Percentiles rank a stretch among this genome's conserved stretches.
phyloP scores from a whole-genome alignment of 139 green algal genomes.

The Tetradesmus lagerheimii region DNA sequence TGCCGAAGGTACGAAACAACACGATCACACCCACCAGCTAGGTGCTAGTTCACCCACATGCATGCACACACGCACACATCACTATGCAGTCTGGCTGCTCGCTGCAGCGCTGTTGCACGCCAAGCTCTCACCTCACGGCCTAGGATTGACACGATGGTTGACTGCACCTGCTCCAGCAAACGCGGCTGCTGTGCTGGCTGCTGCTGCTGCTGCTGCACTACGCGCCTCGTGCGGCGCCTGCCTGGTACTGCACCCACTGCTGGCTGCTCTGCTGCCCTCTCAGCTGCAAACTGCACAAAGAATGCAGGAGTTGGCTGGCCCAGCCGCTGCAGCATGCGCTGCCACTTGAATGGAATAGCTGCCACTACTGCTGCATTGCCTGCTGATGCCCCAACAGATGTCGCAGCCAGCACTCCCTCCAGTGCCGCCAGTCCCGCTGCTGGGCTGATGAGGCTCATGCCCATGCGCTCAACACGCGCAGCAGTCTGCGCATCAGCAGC shows the following conservation, averaged over 20 bases:
- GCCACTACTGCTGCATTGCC: constrained; percentile 25
- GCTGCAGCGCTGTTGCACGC: too few relatives aligned
- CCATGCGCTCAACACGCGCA: constrained; percentile 65
- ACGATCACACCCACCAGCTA: too few relatives aligned
- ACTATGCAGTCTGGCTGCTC: too few relatives aligned
- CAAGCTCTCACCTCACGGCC: constrained; percentile 33
- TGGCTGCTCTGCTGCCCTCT: neutral
- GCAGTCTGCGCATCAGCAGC: constrained; percentile 54
- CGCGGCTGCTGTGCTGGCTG: constrained; percentile 39
- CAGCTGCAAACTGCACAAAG: neutral
- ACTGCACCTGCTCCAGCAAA: constrained; percentile 32
- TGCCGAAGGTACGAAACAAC: too few relatives aligned
- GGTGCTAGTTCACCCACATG: too few relatives aligned
- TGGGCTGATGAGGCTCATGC: constrained; percentile 68
- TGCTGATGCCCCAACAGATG: neutral
- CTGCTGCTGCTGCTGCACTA: neutral
- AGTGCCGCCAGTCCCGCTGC: constrained; percentile 62
- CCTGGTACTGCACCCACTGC: neutral
- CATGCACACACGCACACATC: too few relatives aligned
- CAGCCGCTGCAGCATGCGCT: constrained; percentile 35
- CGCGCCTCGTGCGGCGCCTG: neutral
- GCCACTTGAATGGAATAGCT: constrained; percentile 58
- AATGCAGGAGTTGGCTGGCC: neutral
- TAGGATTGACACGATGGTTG: constrained; percentile 34
- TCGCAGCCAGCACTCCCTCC: constrained; percentile 17